These are phyloP conservation scores for Coniochaeta ligniaria DNA, from an alignment of 2,329 filamentous ascomycete species.

Conservation along the genomic window DNA sequence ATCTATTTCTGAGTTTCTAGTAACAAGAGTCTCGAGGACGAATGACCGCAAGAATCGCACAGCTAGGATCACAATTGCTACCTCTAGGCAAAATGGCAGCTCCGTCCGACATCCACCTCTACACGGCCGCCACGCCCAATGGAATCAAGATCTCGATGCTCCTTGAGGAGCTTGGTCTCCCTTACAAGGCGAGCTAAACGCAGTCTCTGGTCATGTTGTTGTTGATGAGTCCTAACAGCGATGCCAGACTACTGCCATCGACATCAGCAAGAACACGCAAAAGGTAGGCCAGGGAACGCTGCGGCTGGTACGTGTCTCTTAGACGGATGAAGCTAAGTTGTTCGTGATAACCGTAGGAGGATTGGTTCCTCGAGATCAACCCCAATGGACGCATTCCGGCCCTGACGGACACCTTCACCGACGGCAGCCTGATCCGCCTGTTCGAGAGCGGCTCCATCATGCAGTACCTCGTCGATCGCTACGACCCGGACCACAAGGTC, in stretches of 20 bases:
- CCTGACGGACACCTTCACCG: constrained; percentile 68
- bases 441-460: constrained; percentile 83
- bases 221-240: background rate
- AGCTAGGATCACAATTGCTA: constrained; percentile 6
- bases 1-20: background rate
- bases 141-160: constrained; percentile 85
- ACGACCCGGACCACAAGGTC: constrained; percentile 76
- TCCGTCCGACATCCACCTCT: constrained; percentile 66
- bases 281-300: constrained; percentile 37
- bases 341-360: constrained; percentile 31
- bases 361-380: constrained; percentile 87
- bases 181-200: constrained; percentile 56
- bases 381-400: constrained; percentile 90
- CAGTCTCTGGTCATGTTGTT: background rate
- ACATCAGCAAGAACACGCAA: constrained; percentile 69
- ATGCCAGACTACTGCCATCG: constrained; percentile 50
- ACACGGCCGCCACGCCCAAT: constrained; percentile 79
- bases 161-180: constrained; percentile 74
- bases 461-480: constrained; percentile 75
- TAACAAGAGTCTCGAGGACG: background rate
- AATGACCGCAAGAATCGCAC: constrained; percentile 1
- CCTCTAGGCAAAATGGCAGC: constrained; percentile 33
- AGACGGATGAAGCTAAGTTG: background rate
- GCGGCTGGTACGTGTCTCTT: too few species aligned
- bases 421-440: constrained; percentile 65